phyloP scores from a whole-genome alignment of 441 rosid genomes.

The Breynia disticha region DNA sequence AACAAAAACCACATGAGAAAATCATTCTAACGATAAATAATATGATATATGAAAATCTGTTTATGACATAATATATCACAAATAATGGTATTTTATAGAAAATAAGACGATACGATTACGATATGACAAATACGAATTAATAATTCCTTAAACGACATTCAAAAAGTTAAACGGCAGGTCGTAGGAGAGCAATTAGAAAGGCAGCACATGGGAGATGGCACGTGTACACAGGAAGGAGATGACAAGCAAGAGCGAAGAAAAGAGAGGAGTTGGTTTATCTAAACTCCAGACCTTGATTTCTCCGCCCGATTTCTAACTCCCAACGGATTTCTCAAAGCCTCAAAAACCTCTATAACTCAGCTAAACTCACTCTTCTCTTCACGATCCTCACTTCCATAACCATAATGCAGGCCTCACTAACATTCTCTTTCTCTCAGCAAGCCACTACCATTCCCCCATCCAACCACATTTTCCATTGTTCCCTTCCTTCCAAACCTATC shows the following conservation, averaged over 20 bases:
- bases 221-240: no score
- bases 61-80: no score
- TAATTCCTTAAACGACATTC: no score
- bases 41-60: no score
- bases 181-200: no score
- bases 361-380: conserved; percentile 3
- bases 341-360: not conserved
- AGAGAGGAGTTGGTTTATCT: conserved; percentile 18
- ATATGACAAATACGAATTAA: no score
- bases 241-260: not conserved
- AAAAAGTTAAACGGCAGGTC: no score
- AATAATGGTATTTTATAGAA: no score
- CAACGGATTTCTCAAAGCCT: conserved; percentile 36
- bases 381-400: not conserved
- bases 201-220: no score
- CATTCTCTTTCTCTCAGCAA: conserved; percentile 38
- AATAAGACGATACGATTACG: no score
- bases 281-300: conserved; percentile 34
- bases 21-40: no score
- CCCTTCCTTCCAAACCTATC: conserved; percentile 30
- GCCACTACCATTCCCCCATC: conserved; percentile 27
- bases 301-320: conserved; percentile 31
- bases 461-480: conserved; percentile 18
- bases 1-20: no score
- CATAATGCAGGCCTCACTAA: conserved; percentile 52